These are phyloP conservation scores for Talaromyces albobiverticillius DNA, from an alignment of 2,329 filamentous ascomycete species.

Conservation along the genomic window DNA sequence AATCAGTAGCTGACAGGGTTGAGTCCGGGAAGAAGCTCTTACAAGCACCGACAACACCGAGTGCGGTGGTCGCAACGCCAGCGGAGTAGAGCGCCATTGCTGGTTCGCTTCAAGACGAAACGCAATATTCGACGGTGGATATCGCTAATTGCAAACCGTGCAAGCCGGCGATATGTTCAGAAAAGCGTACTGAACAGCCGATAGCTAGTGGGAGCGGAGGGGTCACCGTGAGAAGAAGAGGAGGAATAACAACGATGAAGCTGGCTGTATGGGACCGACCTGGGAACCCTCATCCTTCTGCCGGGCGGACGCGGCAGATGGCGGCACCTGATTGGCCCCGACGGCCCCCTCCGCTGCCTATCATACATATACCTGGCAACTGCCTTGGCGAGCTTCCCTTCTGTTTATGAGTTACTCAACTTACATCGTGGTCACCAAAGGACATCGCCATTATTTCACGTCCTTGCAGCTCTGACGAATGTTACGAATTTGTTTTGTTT, in stretches of 20 bases:
- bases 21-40: conserved; percentile 36
- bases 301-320: conserved; percentile 10
- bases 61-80: conserved; percentile 65
- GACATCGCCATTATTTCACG: not conserved
- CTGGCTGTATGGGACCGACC: not conserved
- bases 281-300: conserved; percentile 5
- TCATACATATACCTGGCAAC: not conserved
- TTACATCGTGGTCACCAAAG: not conserved
- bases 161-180: not conserved
- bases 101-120: conserved; percentile 13
- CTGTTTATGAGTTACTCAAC: not conserved
- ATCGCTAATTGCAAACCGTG: not conserved
- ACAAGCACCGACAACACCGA: conserved; percentile 77
- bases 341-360: not conserved
- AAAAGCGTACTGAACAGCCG: not conserved
- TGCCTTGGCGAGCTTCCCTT: not conserved
- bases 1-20: conserved; percentile 17
- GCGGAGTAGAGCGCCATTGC: conserved; percentile 73
- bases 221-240: conserved; percentile 1
- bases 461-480: conserved; percentile 11
- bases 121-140: not conserved
- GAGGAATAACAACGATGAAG: not conserved
- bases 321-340: not conserved
- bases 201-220: not conserved
- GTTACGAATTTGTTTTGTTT: conserved; percentile 14